These are phyloP conservation scores for Gentiana macrophylla DNA, from an alignment of 257 asterid genomes.

Conservation along the genomic window DNA sequence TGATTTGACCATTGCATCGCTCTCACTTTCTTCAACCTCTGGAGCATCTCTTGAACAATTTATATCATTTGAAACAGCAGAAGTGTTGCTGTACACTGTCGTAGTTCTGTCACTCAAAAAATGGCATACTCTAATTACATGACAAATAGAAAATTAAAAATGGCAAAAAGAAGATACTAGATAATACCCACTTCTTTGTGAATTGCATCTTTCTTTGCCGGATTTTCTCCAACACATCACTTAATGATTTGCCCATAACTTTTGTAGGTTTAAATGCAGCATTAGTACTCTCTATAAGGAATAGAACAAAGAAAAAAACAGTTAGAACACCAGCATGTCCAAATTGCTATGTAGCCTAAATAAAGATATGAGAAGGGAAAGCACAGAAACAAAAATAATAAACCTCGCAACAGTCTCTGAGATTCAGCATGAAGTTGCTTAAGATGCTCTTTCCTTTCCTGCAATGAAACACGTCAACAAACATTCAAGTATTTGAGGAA, in stretches of 20 bases:
- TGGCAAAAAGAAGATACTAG: constrained; percentile 1
- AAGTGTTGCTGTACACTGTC: constrained; percentile 10
- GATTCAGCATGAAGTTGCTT: constrained; percentile 86
- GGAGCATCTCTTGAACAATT: constrained; percentile 18
- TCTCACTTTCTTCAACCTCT: constrained; percentile 20
- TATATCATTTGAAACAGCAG: constrained; percentile 17
- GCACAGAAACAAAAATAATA: neutral
- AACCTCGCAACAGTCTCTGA: constrained; percentile 80
- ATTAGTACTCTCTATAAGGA: constrained; percentile 46
- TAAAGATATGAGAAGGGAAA: neutral
- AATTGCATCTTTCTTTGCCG: constrained; percentile 83
- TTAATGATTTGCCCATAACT: constrained; percentile 67
- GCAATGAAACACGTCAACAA: constrained; percentile 9
- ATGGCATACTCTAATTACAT: neutral
- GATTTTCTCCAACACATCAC: constrained; percentile 76
- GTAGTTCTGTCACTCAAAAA: constrained; percentile 28
- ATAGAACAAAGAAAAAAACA: constrained; percentile 6
- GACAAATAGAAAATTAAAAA: neutral
- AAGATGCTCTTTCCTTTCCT: constrained; percentile 60
- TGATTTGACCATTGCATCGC: no score
- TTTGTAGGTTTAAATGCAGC: constrained; percentile 66
- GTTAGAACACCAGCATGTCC: neutral
- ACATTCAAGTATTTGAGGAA: constrained; percentile 1
- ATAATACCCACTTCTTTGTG: constrained; percentile 41
- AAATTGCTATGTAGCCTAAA: neutral